Conservation (phyloP, 305 asterid genomes). For the Petunia hybrid region DNA sequence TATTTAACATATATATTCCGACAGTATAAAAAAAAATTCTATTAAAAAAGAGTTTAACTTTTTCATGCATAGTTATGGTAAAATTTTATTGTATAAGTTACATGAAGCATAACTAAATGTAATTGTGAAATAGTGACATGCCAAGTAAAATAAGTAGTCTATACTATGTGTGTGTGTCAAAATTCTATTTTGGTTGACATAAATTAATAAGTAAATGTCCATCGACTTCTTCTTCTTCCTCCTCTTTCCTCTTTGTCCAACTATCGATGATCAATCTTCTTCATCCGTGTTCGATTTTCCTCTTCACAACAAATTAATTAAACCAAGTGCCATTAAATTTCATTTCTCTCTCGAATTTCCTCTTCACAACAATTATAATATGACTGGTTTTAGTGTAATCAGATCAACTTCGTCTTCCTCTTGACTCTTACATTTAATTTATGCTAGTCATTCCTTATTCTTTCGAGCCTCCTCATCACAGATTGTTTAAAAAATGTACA, state of each 20-base stretch:
- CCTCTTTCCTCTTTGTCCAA: neutral
- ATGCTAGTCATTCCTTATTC: neutral
- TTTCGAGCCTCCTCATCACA: constrained; percentile 32
- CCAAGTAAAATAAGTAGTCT: no score
- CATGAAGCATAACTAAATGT: no score
- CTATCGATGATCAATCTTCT: neutral
- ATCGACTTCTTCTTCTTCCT: neutral
- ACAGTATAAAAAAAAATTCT: neutral
- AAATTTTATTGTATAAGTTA: no score
- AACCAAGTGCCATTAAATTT: neutral
- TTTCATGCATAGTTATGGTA: no score
- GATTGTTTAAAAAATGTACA: neutral
- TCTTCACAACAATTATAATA: constrained; percentile 38
- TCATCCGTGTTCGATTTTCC: constrained; percentile 26
- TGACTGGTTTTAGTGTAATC: neutral
- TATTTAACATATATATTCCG: neutral
- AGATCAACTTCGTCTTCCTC: constrained; percentile 3
- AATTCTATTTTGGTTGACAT: no score
- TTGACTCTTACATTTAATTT: neutral
- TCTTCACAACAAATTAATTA: constrained; percentile 27
- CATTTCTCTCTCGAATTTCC: constrained; percentile 37
- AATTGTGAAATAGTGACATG: no score
- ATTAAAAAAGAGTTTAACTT: no score
- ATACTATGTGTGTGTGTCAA: no score
- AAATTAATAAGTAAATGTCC: no score